Evolutionary conservation across 208 protist species (phyloP).

Genomic region (Spongospora subterranea): DNA sequence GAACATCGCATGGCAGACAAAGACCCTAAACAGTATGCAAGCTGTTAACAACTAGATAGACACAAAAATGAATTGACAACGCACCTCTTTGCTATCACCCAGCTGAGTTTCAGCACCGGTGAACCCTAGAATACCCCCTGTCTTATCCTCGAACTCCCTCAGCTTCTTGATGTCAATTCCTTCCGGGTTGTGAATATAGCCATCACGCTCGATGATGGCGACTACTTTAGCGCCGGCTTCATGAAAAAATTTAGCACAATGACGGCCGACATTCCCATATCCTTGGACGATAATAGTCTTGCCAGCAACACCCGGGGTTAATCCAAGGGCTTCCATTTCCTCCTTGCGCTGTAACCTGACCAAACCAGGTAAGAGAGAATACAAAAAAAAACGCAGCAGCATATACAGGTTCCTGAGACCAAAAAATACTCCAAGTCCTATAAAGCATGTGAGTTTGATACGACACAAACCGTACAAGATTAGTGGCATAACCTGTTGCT

Average conservation of each 20-base stretch:
- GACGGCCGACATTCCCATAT: conserved; percentile 82
- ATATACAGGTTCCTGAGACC: conserved; percentile 68
- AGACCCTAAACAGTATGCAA: conserved; percentile 66
- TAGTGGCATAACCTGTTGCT: conserved; percentile 80
- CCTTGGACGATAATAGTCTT: conserved; percentile 80
- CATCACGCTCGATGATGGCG: conserved; percentile 55
- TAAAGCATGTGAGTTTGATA: conserved; percentile 51
- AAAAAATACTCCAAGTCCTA: conserved; percentile 76
- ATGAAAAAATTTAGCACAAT: conserved; percentile 77
- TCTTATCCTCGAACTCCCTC: conserved; percentile 60
- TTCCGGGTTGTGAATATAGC: conserved; percentile 7
- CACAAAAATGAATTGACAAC: background rate
- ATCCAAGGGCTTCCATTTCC: conserved; percentile 23
- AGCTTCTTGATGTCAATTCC: conserved; percentile 19
- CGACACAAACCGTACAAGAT: no score
- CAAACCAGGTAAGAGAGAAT: background rate
- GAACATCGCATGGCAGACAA: conserved; percentile 78
- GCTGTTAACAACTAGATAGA: background rate
- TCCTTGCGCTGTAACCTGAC: conserved; percentile 33
- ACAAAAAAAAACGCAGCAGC: background rate
- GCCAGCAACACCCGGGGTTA: conserved; percentile 72
- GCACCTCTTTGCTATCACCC: conserved; percentile 5
- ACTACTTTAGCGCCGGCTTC: conserved; percentile 75
- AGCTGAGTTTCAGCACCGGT: conserved; percentile 67
- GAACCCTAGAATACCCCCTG: conserved; percentile 75